Percentiles rank a stretch among this genome's conserved stretches.
phyloP scores from a whole-genome alignment of 768 basidiomycete species.

The Phanerochaete carnosa region DNA sequence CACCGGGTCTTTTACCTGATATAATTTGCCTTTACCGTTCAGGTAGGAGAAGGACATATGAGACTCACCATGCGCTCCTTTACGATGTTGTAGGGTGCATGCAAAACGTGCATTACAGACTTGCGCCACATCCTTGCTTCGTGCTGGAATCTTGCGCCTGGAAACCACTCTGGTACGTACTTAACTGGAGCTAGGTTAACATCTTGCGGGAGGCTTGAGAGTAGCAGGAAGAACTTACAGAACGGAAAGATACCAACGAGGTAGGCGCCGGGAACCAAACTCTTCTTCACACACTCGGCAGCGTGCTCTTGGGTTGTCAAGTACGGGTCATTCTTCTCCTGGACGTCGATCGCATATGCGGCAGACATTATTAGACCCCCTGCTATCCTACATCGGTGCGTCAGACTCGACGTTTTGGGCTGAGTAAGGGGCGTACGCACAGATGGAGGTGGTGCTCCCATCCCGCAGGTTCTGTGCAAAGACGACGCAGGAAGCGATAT shows the following conservation, averaged over 20 bases:
- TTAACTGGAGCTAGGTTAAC: slow-evolving; percentile 13
- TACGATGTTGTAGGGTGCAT: slow-evolving; percentile 12
- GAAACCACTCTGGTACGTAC: slow-evolving; percentile 21
- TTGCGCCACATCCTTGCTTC: slow-evolving; percentile 11
- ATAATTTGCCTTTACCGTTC: not conserved
- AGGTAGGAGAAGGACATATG: not conserved
- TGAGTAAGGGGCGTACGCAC: not conserved
- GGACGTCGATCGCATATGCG: slow-evolving; percentile 15
- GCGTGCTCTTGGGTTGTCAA: slow-evolving; percentile 10
- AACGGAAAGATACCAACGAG: slow-evolving; percentile 11
- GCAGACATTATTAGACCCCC: slow-evolving; percentile 11
- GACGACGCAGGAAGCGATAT: not conserved
- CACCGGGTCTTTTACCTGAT: not conserved
- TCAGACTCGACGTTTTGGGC: not conserved
- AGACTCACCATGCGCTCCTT: slow-evolving; percentile 12
- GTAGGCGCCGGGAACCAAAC: slow-evolving; percentile 8
- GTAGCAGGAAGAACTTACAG: not conserved
- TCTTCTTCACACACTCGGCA: not conserved
- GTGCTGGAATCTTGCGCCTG: slow-evolving; percentile 15
- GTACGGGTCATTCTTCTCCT: slow-evolving; percentile 13
- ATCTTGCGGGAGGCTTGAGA: not conserved
- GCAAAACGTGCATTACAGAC: not conserved
- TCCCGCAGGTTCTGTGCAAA: not conserved
- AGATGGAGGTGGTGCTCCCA: slow-evolving; percentile 6
- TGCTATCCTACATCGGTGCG: slow-evolving; percentile 9